Evolutionary conservation across 768 basidiomycete species (phyloP).

Genomic region (Trametes cinnabarina): DNA sequence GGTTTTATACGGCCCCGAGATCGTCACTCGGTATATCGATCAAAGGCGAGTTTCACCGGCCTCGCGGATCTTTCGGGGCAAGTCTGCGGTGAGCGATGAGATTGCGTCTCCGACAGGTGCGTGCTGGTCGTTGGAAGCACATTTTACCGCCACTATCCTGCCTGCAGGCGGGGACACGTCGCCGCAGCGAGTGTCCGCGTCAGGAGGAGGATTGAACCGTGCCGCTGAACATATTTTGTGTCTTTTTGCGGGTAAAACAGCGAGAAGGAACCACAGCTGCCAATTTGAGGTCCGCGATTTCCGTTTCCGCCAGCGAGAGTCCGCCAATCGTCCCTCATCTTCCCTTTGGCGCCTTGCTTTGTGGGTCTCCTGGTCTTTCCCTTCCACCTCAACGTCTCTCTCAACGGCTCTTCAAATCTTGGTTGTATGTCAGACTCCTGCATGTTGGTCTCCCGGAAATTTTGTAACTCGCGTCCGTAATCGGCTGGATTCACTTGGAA

Average conservation of each 20-base stretch:
- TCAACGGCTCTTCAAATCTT: no score
- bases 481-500: no score
- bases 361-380: no score
- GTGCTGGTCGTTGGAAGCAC: neutral
- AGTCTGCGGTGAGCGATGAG: neutral
- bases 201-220: neutral
- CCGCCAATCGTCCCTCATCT: conserved; percentile 1
- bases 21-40: conserved; percentile 8
- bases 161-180: neutral
- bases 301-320: conserved; percentile 14
- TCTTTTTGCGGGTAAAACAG: no score
- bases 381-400: no score
- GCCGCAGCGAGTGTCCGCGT: neutral
- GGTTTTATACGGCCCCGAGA: neutral
- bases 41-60: conserved; percentile 1
- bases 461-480: no score
- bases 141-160: neutral
- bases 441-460: no score
- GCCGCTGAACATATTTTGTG: neutral
- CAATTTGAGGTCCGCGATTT: conserved; percentile 19
- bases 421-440: no score
- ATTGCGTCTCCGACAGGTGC: conserved; percentile 13
- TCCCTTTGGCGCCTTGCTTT: neutral
- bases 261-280: neutral
- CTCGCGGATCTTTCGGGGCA: conserved; percentile 10